Conservation (phyloP, 176 grass and related monocot genomes). For the Oryza glaberrima region DNA sequence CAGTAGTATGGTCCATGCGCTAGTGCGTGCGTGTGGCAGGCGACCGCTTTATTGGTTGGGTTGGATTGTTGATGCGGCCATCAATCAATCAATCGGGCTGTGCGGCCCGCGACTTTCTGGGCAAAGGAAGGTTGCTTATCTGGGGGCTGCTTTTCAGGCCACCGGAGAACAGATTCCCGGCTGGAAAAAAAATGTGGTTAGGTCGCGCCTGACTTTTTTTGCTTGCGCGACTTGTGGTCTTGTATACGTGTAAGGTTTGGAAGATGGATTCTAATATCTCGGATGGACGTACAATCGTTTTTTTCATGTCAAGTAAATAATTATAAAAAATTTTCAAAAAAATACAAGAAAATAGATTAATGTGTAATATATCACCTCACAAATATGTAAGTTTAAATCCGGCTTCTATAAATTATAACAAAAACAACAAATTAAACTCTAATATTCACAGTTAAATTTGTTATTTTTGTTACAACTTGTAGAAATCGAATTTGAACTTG, state of each 20-base stretch:
- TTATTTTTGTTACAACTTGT: too few species aligned
- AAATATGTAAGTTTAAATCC: too few species aligned
- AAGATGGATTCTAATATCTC: too few species aligned
- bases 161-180: slow-evolving; percentile 45
- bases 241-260: not conserved
- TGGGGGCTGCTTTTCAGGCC: slow-evolving; percentile 28
- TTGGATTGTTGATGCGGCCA: not conserved
- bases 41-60: slow-evolving; percentile 22
- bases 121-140: slow-evolving; percentile 41
- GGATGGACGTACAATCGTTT: too few species aligned
- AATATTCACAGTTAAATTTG: too few species aligned
- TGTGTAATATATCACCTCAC: too few species aligned
- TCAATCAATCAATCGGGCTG: slow-evolving; percentile 42
- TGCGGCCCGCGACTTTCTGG: slow-evolving; percentile 38
- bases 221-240: not conserved
- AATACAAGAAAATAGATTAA: too few species aligned
- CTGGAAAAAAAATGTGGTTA: not conserved
- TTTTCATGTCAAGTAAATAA: too few species aligned
- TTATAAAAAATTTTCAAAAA: too few species aligned
- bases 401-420: too few species aligned
- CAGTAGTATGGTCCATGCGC: slow-evolving; percentile 17
- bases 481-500: too few species aligned
- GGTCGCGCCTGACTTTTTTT: not conserved
- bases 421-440: too few species aligned
- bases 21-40: not conserved